Percentiles rank a stretch among this genome's conserved stretches.
Evolutionary conservation across 352 stramenopile genomes (phyloP).

Genomic region (Pythium dissimile): DNA sequence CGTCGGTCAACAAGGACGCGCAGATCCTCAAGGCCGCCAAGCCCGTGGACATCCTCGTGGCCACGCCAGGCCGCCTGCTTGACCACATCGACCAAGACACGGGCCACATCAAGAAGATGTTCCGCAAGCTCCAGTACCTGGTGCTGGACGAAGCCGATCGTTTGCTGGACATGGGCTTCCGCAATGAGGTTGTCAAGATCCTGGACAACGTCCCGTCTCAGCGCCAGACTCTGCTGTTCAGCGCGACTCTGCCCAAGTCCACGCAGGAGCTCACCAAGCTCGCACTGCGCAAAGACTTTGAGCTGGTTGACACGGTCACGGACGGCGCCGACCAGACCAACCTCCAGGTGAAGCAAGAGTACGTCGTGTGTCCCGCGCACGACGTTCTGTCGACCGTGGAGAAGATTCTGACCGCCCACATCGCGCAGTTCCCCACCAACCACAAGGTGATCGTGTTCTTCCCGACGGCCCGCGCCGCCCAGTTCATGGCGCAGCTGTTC

Average conservation of each 20-base stretch:
- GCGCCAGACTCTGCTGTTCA: constrained; percentile 96
- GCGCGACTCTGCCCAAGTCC: constrained; percentile 89
- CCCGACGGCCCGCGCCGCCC: constrained; percentile 81
- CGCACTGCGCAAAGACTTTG: constrained; percentile 80
- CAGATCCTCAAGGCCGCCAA: constrained; percentile 28
- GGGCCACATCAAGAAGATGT: constrained; percentile 64
- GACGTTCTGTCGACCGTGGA: constrained; percentile 76
- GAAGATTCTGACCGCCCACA: constrained; percentile 64
- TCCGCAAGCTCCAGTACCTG: constrained; percentile 52
- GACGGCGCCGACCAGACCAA: constrained; percentile 89
- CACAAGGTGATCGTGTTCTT: constrained; percentile 98
- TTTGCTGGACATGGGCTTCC: constrained; percentile 96
- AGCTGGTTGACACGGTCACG: constrained; percentile 91
- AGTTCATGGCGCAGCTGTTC: constrained; percentile 92
- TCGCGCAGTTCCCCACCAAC: constrained; percentile 34
- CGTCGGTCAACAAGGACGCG: constrained; percentile 77
- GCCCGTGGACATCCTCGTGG: constrained; percentile 92
- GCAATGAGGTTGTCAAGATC: constrained; percentile 90
- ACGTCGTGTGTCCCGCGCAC: constrained; percentile 64
- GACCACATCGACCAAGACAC: constrained; percentile 95
- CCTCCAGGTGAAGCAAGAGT: constrained; percentile 83
- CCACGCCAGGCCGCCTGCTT: constrained; percentile 94
- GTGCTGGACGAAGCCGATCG: constrained; percentile 96
- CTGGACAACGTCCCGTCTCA: constrained; percentile 47
- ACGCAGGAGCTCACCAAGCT: constrained; percentile 86